Conservation (phyloP, 345 rosid genomes). For the Aurinia saxatilis region DNA sequence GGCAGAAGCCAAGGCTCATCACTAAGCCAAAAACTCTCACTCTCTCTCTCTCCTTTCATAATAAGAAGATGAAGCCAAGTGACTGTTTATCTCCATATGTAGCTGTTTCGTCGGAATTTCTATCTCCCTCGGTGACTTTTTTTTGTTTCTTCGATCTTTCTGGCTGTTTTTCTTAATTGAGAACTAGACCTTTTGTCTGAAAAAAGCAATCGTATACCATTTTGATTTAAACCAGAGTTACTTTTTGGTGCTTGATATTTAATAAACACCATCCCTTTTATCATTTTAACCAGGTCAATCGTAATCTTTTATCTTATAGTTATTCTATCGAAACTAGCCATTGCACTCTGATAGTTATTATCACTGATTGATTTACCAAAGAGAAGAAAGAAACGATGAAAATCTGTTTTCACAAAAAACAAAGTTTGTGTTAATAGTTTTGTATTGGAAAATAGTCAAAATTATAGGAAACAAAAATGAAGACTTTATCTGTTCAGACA, state of each 20-base stretch:
- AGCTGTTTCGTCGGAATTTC: neutral
- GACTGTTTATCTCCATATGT: slow-evolving; percentile 6
- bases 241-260: neutral
- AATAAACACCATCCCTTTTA: neutral
- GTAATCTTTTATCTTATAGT: neutral
- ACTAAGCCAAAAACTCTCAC: slow-evolving; percentile 13
- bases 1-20: slow-evolving; percentile 32
- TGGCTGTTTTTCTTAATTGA: neutral
- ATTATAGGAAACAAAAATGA: too few species aligned
- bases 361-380: too few species aligned
- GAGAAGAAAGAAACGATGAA: too few species aligned
- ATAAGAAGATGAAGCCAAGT: slow-evolving; percentile 23
- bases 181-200: neutral
- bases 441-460: too few species aligned
- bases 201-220: slow-evolving; percentile 4
- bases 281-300: neutral
- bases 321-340: neutral
- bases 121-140: neutral
- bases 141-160: neutral
- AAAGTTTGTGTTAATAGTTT: too few species aligned
- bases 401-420: too few species aligned
- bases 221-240: slow-evolving; percentile 4
- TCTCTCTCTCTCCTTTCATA: neutral
- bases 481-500: too few species aligned
- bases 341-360: neutral